Evolutionary conservation across 2,329 filamentous ascomycete species (phyloP).

Genomic region (Pseudopithomyces maydicus): DNA sequence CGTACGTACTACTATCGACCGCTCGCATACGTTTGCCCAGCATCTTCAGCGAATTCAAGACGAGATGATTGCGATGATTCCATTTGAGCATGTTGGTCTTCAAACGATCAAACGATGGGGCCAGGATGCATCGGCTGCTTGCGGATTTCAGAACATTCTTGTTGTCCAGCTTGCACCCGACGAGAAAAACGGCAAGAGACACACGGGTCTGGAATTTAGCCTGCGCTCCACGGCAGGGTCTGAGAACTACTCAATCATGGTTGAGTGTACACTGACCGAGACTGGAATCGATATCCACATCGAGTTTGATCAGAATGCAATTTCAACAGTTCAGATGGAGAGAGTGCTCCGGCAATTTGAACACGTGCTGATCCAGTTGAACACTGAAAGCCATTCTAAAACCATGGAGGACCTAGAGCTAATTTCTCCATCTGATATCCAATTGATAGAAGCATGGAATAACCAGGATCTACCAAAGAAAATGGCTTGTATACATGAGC

Average conservation of each 20-base stretch:
- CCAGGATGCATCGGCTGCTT: constrained; percentile 57
- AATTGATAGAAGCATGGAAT: constrained; percentile 7
- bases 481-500: constrained; percentile 8
- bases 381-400: not conserved
- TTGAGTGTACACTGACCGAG: not conserved
- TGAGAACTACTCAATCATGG: constrained; percentile 1
- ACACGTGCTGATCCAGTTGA: constrained; percentile 14
- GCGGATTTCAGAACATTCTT: constrained; percentile 57
- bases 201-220: not conserved
- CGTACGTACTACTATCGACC: not conserved
- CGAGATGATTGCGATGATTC: constrained; percentile 11
- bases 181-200: not conserved
- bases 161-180: constrained; percentile 51
- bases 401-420: constrained; percentile 13
- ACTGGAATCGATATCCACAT: not conserved
- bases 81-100: constrained; percentile 34
- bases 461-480: not conserved
- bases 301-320: constrained; percentile 3
- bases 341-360: constrained; percentile 11
- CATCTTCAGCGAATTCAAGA: not conserved
- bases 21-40: not conserved
- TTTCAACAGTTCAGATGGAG: constrained; percentile 6
- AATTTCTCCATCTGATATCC: constrained; percentile 8
- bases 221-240: not conserved
- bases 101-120: constrained; percentile 44